Evolutionary conservation across 2,329 filamentous ascomycete genomes (phyloP).

Genomic region (Zasmidium angulare): DNA sequence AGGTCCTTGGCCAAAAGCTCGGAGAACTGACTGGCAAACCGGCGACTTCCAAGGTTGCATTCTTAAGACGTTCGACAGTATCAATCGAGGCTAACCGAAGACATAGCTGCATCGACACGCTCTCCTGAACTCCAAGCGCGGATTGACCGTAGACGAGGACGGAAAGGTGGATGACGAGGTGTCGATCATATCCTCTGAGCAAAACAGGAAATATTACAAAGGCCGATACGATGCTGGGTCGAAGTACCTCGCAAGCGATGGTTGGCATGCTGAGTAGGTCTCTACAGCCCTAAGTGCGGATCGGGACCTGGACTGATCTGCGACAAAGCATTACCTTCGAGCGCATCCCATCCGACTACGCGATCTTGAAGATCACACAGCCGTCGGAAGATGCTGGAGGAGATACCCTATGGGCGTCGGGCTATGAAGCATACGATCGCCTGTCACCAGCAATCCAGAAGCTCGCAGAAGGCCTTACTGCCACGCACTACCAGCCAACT

Average conservation of each 20-base stretch:
- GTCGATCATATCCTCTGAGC: slow-evolving; percentile 61
- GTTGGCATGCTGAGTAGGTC: slow-evolving; percentile 40
- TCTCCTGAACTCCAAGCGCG: slow-evolving; percentile 12
- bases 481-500: slow-evolving; percentile 45
- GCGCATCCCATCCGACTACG: slow-evolving; percentile 63
- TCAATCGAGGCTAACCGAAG: neutral
- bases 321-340: slow-evolving; percentile 67
- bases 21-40: slow-evolving; percentile 63
- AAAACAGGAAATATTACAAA: slow-evolving; percentile 46
- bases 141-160: slow-evolving; percentile 54
- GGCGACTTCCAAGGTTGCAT: slow-evolving; percentile 44
- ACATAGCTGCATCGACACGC: slow-evolving; percentile 55
- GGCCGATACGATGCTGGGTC: slow-evolving; percentile 15
- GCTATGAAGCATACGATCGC: slow-evolving; percentile 66
- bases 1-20: slow-evolving; percentile 61
- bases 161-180: slow-evolving; percentile 61
- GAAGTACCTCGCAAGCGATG: slow-evolving; percentile 8
- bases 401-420: slow-evolving; percentile 66
- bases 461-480: slow-evolving; percentile 61
- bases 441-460: slow-evolving; percentile 57
- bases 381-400: slow-evolving; percentile 54
- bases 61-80: neutral
- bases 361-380: slow-evolving; percentile 57
- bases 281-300: neutral
- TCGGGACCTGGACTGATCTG: slow-evolving; percentile 21